Conservation (phyloP, 1,139 yeast species). For the Hyphopichia buzzinii region DNA sequence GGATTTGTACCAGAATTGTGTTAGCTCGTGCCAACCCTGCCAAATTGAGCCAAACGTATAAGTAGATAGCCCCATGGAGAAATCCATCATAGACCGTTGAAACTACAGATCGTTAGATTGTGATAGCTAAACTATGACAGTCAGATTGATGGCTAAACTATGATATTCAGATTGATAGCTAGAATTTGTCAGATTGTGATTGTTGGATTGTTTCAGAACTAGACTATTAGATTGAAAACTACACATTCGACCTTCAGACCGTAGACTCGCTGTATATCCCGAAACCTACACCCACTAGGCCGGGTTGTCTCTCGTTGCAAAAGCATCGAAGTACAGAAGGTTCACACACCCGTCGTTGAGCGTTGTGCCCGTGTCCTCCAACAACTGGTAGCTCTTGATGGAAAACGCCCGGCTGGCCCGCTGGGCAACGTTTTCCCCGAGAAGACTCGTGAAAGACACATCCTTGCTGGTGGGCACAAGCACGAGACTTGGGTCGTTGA, state of each 20-base stretch:
- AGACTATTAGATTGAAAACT: too few relatives aligned
- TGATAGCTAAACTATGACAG: too few relatives aligned
- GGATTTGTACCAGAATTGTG: too few relatives aligned
- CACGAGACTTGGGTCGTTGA: constrained; percentile 28
- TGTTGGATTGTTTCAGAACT: too few relatives aligned
- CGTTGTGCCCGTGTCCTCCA: constrained; percentile 63
- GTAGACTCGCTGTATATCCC: neutral
- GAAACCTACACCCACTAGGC: constrained; percentile 22
- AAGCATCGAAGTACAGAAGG: constrained; percentile 72
- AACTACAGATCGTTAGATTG: too few relatives aligned
- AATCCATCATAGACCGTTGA: too few relatives aligned
- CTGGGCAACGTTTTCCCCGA: constrained; percentile 3
- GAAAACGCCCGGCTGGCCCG: constrained; percentile 18
- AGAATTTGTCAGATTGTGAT: too few relatives aligned
- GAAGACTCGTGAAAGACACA: constrained; percentile 17
- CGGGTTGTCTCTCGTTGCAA: constrained; percentile 68
- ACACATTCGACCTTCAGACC: neutral
- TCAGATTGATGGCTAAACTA: too few relatives aligned
- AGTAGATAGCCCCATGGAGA: too few relatives aligned
- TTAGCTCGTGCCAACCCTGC: too few relatives aligned
- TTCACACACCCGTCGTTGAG: constrained; percentile 70
- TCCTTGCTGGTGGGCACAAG: constrained; percentile 19
- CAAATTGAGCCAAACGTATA: too few relatives aligned
- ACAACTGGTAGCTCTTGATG: constrained; percentile 55
- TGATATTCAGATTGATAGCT: too few relatives aligned